A percentile compares a stretch with the other conserved stretches of the same genome.
Conservation (phyloP, 2,329 filamentous ascomycete genomes). For the Calonectria ilicicola region DNA sequence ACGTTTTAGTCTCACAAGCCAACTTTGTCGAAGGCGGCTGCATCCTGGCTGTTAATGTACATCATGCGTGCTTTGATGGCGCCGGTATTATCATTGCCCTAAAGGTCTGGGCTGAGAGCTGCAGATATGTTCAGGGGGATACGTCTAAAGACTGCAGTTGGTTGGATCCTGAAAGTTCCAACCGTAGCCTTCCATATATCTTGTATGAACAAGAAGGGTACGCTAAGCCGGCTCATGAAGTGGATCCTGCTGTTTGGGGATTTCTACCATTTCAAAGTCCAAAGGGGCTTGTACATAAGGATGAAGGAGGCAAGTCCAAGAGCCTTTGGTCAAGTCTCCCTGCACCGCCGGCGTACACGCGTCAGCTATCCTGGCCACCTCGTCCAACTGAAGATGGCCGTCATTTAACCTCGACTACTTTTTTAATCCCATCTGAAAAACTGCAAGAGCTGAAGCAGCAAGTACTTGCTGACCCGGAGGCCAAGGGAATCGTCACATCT, state of each 20-base stretch:
- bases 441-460: constrained; percentile 44
- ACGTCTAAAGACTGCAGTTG: constrained; percentile 38
- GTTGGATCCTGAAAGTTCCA: constrained; percentile 45
- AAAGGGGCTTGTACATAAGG: constrained; percentile 26
- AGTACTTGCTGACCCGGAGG: constrained; percentile 37
- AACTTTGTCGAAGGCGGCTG: constrained; percentile 48
- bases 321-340: background rate
- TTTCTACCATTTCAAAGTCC: constrained; percentile 22
- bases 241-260: constrained; percentile 42
- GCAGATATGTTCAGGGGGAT: constrained; percentile 34
- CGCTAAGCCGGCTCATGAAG: constrained; percentile 31
- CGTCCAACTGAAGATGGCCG: constrained; percentile 40
- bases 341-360: background rate
- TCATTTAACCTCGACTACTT: constrained; percentile 24
- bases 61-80: constrained; percentile 43
- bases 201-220: constrained; percentile 42
- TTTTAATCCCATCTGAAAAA: constrained; percentile 47
- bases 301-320: constrained; percentile 16
- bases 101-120: constrained; percentile 47
- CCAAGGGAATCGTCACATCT: constrained; percentile 42
- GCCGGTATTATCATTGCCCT: constrained; percentile 43
- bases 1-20: constrained; percentile 44
- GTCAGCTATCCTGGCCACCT: background rate
- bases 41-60: constrained; percentile 41
- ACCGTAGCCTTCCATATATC: constrained; percentile 43